phyloP scores from a whole-genome alignment of 2,329 filamentous ascomycete genomes.

The Fusarium sp. region DNA sequence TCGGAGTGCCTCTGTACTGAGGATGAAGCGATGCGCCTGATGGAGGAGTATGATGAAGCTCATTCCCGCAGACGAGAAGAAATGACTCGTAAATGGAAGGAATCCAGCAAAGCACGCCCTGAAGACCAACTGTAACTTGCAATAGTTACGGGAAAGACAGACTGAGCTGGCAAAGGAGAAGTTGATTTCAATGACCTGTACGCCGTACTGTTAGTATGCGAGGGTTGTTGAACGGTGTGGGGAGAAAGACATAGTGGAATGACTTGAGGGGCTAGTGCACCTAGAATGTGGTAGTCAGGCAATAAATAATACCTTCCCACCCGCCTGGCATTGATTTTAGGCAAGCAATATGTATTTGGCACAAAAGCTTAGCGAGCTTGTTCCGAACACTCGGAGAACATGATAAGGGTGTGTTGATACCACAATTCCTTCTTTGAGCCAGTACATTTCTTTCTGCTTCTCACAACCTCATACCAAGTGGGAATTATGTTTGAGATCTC shows the following conservation, averaged over 20 bases:
- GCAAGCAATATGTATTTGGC: too few species aligned
- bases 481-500: too few species aligned
- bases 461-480: too few species aligned
- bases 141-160: background rate
- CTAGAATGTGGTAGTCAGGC: background rate
- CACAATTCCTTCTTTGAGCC: too few species aligned
- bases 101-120: background rate
- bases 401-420: too few species aligned
- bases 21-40: background rate
- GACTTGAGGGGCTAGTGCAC: fast-evolving
- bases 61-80: background rate
- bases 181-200: background rate
- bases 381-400: too few species aligned
- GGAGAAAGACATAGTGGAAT: background rate
- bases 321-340: too few species aligned
- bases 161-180: fast-evolving
- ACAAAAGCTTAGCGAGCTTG: too few species aligned
- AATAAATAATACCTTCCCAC: too few species aligned
- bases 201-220: background rate
- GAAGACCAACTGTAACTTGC: background rate
- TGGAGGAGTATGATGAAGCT: background rate
- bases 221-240: fast-evolving
- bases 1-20: background rate
- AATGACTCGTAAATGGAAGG: background rate
- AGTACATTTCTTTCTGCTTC: too few species aligned